Base-by-base conservation (phyloP, 768 basidiomycete species). In the Lentinula sp. region DNA sequence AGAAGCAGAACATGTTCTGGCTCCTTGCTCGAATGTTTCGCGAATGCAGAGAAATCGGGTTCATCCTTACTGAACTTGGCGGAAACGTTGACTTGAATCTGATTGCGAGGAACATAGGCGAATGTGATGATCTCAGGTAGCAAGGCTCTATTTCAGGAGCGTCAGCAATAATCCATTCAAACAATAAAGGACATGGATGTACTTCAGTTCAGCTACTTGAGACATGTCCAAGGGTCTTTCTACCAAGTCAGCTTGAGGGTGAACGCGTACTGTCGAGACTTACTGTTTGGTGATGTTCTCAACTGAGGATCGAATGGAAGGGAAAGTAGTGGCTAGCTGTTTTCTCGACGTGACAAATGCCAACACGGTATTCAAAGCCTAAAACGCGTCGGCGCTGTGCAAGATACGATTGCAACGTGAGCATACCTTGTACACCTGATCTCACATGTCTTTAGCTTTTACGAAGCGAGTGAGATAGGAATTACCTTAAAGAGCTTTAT, bases 321-420 rank as follows among this genome's bases (percentile, higher is more conserved):
- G 77, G 67, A 94, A 95, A 0, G 91, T 94, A 6, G 84, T 86
- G 6, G 91, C 89, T 37, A 95, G 71, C 64, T 90, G 84, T 64
- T 91, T 89, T 63, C 91, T 80, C 0, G 91, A 86, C 2, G 91
- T 89, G 42, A 93, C 81, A 67, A 96, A 96, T 0, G 89, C 93
- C 43, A 95, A 80, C 4, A 96, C 91, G 13, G 93, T 92, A 66
- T 95, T 95, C 51, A 95, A 75, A 9, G 93, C 91, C 91, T 95
- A 34, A 15, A 23, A 40, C 21, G 35, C 35, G 45, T 28, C 21
- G 35, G 21, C 5, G 4, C 8, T 23, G 23, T 23, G 43, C 11
- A n/a, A 15, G 18, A 3, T 4, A 54, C 11, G 21, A 42, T 9
- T 28, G 5, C 15, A 34, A 49, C 4, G 9, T 39, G 18, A n/a